Conservation (phyloP, 2,329 filamentous ascomycete genomes). For the Xylaria sp. region DNA sequence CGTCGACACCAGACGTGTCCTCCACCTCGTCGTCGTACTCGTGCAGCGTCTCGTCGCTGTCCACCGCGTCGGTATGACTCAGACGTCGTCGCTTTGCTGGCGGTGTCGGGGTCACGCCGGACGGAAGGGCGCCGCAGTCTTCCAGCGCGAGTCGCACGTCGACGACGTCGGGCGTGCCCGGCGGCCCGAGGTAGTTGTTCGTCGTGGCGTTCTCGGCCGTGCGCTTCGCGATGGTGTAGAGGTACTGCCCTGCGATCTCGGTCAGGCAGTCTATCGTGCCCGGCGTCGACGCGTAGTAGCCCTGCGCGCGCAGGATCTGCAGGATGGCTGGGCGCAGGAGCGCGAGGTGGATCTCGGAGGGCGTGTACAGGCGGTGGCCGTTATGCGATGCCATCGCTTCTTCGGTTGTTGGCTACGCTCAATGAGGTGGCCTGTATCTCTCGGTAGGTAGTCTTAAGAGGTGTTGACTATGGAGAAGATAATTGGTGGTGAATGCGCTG, state of each 20-base stretch:
- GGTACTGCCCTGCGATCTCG: conserved; percentile 85
- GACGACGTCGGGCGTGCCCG: conserved; percentile 72
- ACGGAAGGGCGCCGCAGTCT: conserved; percentile 79
- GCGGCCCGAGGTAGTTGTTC: conserved; percentile 67
- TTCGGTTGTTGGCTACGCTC: background rate
- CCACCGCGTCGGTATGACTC: conserved; percentile 6
- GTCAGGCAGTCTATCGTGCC: conserved; percentile 89
- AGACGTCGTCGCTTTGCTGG: conserved; percentile 31
- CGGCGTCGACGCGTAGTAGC: conserved; percentile 85
- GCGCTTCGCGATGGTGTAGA: conserved; percentile 77
- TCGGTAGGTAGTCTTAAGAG: background rate
- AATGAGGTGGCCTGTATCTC: background rate
- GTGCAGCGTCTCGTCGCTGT: conserved; percentile 9
- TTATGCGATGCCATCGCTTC: conserved; percentile 43
- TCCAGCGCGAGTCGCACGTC: conserved; percentile 89
- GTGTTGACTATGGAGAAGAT: background rate
- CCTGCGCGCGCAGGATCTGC: conserved; percentile 90
- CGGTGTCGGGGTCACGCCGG: conserved; percentile 62
- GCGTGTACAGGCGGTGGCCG: conserved; percentile 37
- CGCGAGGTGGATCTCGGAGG: conserved; percentile 64
- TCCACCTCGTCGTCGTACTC: conserved; percentile 55
- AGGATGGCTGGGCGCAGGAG: conserved; percentile 88
- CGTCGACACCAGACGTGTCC: conserved; percentile 80
- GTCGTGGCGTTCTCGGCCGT: conserved; percentile 77
- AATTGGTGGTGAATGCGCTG: background rate